Base-by-base conservation (phyloP, 1,284 basidiomycete genomes). In the Marasmius fiardii region DNA sequence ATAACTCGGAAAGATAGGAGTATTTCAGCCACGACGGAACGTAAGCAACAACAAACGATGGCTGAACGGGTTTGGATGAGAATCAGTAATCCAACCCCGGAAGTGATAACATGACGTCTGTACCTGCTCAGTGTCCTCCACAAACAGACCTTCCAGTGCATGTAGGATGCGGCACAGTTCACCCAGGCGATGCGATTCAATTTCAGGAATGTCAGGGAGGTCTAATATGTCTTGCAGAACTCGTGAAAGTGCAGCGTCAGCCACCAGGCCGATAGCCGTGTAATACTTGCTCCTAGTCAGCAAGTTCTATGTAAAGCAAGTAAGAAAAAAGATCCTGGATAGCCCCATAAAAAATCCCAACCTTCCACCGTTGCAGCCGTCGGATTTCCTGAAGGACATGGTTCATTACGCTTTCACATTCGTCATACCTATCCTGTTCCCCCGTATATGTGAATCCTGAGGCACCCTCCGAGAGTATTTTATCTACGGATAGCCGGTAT, bases 11-110 rank as follows among this genome's bases (percentile, higher is more conserved):
- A 1, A 96, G 77, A 71, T 97, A 98, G 20, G 90, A 93, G 70
- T 93, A 95, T 68, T 96, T 96, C 64, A 96, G 81, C 95, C 93
- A 98, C n/a, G 85, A 87, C 0, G 92, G 90, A 16, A 95, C 92
- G 61, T 91, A 90, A 0, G 81, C 82, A 2, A 83, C 83, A 12
- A 86, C 82, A 56, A 88, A 82, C 0, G 86, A 85, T n/a, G 84
- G 77, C 83, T 90, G 49, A 10, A 53, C 56, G 33, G 28, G 35
- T 43, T 55, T n/a, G n/a, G 21, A 23, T 21, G 2, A 53, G 48
- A 24, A 43, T 52, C 20, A 14, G n/a, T n/a, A 23, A n/a, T 47
- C 39, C 44, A 41, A 24, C 23, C 31, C 14, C 20, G 8, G 26
- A 37, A 20, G 18, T 34, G 48, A 31, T 31, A 10, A 18, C 23